These are phyloP conservation scores for Plectosphaerella cucumerina DNA, from an alignment of 2,329 filamentous ascomycete species.

Conservation along the genomic window DNA sequence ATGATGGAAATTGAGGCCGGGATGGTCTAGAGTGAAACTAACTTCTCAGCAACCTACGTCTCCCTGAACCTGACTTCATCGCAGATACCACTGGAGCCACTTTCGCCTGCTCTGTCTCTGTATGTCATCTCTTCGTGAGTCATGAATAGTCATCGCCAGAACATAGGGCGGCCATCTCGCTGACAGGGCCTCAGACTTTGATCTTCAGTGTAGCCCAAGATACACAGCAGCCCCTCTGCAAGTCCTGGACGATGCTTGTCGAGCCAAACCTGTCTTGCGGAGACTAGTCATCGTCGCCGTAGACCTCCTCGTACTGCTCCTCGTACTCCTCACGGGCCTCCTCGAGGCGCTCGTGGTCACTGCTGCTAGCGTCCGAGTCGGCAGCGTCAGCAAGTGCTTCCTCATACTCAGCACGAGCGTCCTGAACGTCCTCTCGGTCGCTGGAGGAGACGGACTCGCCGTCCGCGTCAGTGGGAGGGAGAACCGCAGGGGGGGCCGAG, in stretches of 20 bases:
- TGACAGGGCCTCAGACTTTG: no score
- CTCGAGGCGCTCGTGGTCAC: conserved; percentile 46
- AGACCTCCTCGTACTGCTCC: conserved; percentile 43
- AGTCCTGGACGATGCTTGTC: not conserved
- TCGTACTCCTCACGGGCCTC: conserved; percentile 48
- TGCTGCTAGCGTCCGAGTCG: conserved; percentile 44
- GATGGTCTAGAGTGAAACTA: no score
- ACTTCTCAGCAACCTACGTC: no score
- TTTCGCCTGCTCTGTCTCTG: no score
- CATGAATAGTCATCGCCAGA: no score
- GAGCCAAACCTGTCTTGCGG: not conserved
- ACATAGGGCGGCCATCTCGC: no score
- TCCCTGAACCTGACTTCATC: no score
- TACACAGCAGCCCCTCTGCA: no score
- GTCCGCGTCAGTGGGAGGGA: conserved; percentile 34
- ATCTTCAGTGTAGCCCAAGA: no score
- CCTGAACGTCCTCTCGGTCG: conserved; percentile 36
- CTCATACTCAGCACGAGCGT: conserved; percentile 38
- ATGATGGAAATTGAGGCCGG: no score
- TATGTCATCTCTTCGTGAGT: no score
- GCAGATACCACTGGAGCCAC: no score
- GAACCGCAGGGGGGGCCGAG: conserved; percentile 24
- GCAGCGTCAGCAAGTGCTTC: conserved; percentile 33
- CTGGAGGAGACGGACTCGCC: conserved; percentile 36
- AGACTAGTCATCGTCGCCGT: conserved; percentile 21